Evolutionary conservation across 176 grass and related monocot species (phyloP).

Genomic region (Panicum miliaceum): DNA sequence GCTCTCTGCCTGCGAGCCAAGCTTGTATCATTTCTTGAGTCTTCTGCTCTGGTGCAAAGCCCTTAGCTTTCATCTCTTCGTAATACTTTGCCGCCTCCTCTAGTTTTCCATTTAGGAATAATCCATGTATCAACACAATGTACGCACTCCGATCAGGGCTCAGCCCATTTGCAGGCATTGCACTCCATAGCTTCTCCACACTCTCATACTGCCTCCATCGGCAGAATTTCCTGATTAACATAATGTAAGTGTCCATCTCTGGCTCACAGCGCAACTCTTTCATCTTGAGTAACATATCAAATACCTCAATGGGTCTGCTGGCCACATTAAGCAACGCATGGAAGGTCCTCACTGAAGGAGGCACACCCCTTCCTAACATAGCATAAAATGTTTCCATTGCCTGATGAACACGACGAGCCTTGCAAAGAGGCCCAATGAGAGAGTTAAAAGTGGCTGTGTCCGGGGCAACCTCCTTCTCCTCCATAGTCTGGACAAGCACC

Average conservation of each 20-base stretch:
- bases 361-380: slow-evolving; percentile 64
- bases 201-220: slow-evolving; percentile 73
- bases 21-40: slow-evolving; percentile 77
- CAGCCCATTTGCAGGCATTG: slow-evolving; percentile 68
- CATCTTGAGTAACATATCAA: slow-evolving; percentile 72
- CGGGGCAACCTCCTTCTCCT: slow-evolving; percentile 57
- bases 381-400: slow-evolving; percentile 72
- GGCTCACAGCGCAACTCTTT: slow-evolving; percentile 48
- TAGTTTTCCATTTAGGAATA: slow-evolving; percentile 78
- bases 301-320: slow-evolving; percentile 57
- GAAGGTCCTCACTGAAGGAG: slow-evolving; percentile 74
- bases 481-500: slow-evolving; percentile 64
- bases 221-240: slow-evolving; percentile 85
- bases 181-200: slow-evolving; percentile 70
- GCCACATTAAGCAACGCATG: slow-evolving; percentile 72
- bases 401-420: slow-evolving; percentile 54
- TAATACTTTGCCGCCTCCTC: slow-evolving; percentile 72
- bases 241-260: slow-evolving; percentile 75
- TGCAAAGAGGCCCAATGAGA: slow-evolving; percentile 80
- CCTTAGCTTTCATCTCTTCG: slow-evolving; percentile 79
- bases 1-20: slow-evolving; percentile 63
- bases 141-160: slow-evolving; percentile 79
- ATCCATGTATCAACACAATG: slow-evolving; percentile 73
- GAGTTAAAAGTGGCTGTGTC: slow-evolving; percentile 78
- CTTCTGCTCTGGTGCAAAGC: slow-evolving; percentile 69